Percentiles rank a stretch among this genome's conserved stretches.
These are phyloP conservation scores for Hygrophoropsis aurantiaca DNA, from an alignment of 768 basidiomycete genomes.

Conservation along the genomic window DNA sequence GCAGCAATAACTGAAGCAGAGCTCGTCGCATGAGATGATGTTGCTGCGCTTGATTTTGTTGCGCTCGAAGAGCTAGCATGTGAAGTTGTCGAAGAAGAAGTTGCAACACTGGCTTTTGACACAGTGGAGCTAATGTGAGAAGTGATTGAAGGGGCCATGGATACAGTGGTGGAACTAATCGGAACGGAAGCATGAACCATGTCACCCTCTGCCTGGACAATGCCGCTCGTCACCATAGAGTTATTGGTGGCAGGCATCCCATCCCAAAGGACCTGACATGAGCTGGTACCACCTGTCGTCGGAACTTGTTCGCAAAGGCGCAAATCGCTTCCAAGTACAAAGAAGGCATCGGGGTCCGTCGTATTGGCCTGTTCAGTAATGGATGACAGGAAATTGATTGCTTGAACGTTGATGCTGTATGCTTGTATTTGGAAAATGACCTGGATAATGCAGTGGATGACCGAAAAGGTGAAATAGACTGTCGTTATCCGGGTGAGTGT, in stretches of 20 bases:
- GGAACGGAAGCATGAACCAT: slow-evolving; percentile 9
- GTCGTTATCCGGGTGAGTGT: slow-evolving; percentile 66
- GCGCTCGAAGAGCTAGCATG: neutral
- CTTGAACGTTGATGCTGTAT: slow-evolving; percentile 61
- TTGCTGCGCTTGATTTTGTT: neutral
- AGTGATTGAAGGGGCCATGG: neutral
- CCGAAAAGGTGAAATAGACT: slow-evolving; percentile 65
- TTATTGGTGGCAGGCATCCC: slow-evolving; percentile 24
- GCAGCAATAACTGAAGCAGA: neutral
- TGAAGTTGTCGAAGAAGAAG: neutral
- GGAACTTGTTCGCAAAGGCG: slow-evolving; percentile 60
- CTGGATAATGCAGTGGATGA: slow-evolving; percentile 66
- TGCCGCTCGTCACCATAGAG: neutral
- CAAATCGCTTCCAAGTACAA: slow-evolving; percentile 50
- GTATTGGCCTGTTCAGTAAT: slow-evolving; percentile 53
- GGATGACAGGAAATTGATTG: slow-evolving; percentile 49
- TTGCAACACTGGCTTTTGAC: neutral
- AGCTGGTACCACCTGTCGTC: slow-evolving; percentile 21
- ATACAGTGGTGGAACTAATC: too few species aligned
- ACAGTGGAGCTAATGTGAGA: neutral
- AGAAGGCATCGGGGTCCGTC: slow-evolving; percentile 38
- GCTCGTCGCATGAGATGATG: neutral
- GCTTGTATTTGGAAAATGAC: slow-evolving; percentile 67
- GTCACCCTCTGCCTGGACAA: slow-evolving; percentile 3
- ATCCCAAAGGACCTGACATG: slow-evolving; percentile 60